These are phyloP conservation scores for Barnettozyma botsteinii DNA, from an alignment of 805 yeast genomes.

Conservation along the genomic window DNA sequence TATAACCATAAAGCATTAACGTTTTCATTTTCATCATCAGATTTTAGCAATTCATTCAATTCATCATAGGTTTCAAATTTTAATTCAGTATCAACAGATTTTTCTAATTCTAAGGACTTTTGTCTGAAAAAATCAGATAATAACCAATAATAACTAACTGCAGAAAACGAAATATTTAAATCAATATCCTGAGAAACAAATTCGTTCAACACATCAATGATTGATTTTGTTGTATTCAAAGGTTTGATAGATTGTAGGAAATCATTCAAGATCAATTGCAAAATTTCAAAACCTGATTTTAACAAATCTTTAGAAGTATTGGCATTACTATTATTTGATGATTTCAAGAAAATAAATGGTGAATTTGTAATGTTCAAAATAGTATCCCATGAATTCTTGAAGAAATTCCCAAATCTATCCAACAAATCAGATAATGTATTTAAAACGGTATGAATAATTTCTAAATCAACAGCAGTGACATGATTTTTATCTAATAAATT, in stretches of 20 bases:
- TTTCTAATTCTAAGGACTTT: not conserved
- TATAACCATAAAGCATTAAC: conserved; percentile 54
- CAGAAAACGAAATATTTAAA: conserved; percentile 82
- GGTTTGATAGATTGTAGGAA: conserved; percentile 67
- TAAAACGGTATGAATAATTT: conserved; percentile 56
- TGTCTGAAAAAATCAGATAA: conserved; percentile 68
- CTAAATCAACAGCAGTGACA: conserved; percentile 55
- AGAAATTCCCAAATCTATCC: conserved; percentile 65
- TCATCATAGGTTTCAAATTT: conserved; percentile 20
- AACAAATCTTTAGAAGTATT: conserved; percentile 31
- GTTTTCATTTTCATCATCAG: conserved; percentile 17
- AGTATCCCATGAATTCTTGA: conserved; percentile 64
- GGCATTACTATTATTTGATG: conserved; percentile 15
- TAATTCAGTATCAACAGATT: conserved; percentile 8
- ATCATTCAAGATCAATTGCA: conserved; percentile 82
- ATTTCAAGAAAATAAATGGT: conserved; percentile 44
- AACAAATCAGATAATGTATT: conserved; percentile 65
- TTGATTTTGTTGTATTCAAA: conserved; percentile 48
- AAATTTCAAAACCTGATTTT: conserved; percentile 70
- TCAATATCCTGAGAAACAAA: conserved; percentile 71
- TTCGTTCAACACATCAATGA: conserved; percentile 66
- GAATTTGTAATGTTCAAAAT: conserved; percentile 56
- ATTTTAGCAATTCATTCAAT: conserved; percentile 24
- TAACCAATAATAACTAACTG: conserved; percentile 89
- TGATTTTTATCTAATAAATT: conserved; percentile 32